These are phyloP conservation scores for Phytopythium kandeliae DNA, from an alignment of 352 stramenopile species.

Conservation along the genomic window DNA sequence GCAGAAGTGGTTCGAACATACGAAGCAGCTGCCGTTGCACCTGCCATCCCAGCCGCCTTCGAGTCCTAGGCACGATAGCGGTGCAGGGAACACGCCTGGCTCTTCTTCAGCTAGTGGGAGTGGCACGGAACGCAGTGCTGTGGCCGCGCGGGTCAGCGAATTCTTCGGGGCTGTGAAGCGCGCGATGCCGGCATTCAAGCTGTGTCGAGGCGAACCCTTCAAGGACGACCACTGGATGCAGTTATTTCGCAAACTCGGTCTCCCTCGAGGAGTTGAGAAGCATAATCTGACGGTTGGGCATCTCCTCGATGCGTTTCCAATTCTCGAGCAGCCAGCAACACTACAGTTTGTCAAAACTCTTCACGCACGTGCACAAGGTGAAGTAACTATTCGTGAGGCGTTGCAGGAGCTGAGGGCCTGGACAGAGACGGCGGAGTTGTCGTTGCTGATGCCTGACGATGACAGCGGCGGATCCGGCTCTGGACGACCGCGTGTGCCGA, in stretches of 20 bases:
- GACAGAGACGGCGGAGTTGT: constrained; percentile 89
- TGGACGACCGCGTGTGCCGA: constrained; percentile 46
- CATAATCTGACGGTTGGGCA: constrained; percentile 89
- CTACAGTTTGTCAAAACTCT: constrained; percentile 94
- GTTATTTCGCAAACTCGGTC: constrained; percentile 89
- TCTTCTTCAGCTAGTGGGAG: neutral
- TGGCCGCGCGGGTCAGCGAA: constrained; percentile 73
- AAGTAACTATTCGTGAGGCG: constrained; percentile 94
- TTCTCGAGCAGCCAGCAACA: constrained; percentile 73
- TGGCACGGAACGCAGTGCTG: constrained; percentile 43
- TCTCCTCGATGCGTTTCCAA: constrained; percentile 79
- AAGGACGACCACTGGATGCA: constrained; percentile 96
- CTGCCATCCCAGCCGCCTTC: neutral
- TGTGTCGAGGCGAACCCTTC: constrained; percentile 92
- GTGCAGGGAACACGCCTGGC: no score
- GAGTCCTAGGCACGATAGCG: constrained; percentile 3
- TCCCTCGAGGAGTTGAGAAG: constrained; percentile 81
- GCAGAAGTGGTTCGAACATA: constrained; percentile 83
- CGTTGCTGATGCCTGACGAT: constrained; percentile 86
- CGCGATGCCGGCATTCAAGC: constrained; percentile 90
- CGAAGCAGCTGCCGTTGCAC: constrained; percentile 46
- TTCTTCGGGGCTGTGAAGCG: constrained; percentile 83
- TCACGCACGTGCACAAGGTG: constrained; percentile 83
- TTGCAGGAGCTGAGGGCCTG: constrained; percentile 92
- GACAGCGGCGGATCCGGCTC: constrained; percentile 21